Percentiles rank a stretch among this genome's conserved stretches.
These are phyloP conservation scores for Ophiostoma sp. DNA, from an alignment of 2,329 filamentous ascomycete genomes.

Conservation along the genomic window DNA sequence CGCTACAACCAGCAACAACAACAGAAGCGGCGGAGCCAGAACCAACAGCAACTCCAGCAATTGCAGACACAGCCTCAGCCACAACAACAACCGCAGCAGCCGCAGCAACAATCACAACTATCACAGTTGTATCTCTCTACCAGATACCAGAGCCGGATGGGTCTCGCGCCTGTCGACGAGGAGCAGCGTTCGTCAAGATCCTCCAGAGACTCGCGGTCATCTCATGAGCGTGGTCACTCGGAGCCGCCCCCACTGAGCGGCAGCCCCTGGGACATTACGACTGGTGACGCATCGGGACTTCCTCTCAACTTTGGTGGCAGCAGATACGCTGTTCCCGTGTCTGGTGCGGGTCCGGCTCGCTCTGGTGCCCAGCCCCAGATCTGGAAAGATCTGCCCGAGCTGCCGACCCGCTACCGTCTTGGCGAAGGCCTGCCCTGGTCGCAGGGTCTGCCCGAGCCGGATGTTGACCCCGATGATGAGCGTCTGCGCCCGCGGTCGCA, in stretches of 20 bases:
- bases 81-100: not conserved
- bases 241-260: constrained; percentile 51
- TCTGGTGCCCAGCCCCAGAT: constrained; percentile 23
- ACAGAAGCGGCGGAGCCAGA: constrained; percentile 18
- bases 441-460: constrained; percentile 37
- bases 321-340: not conserved
- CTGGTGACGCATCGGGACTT: constrained; percentile 18
- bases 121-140: not conserved
- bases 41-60: not conserved
- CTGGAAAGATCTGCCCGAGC: constrained; percentile 48
- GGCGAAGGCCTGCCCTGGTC: constrained; percentile 54
- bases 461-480: constrained; percentile 35
- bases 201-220: constrained; percentile 35
- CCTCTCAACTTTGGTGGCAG: not conserved
- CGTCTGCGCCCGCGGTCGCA: constrained; percentile 10
- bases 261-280: constrained; percentile 48
- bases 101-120: constrained; percentile 6
- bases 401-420: constrained; percentile 43
- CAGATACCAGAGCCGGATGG: not conserved
- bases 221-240: constrained; percentile 50
- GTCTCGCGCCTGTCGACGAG: constrained; percentile 24
- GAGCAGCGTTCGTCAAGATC: constrained; percentile 30
- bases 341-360: not conserved
- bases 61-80: not conserved
- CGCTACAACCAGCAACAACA: constrained; percentile 10